Evolutionary conservation across 192 early-diverging fungal species (phyloP).

Genomic region (Thoreauomyces humboldtii): DNA sequence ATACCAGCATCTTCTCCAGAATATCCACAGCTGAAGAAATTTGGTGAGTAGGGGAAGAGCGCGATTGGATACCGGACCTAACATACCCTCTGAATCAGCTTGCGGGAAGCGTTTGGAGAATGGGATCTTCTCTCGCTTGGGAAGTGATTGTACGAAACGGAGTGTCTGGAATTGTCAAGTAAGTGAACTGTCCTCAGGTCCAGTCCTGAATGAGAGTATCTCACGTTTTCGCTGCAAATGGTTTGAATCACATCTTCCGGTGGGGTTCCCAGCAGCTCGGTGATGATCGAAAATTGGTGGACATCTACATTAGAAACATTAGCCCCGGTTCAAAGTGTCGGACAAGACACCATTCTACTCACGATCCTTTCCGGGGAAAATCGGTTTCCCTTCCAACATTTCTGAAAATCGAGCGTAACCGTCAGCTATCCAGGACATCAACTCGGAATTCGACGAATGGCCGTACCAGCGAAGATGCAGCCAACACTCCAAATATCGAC

Average conservation of each 20-base stretch:
- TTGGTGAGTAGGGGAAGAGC: too few relatives aligned
- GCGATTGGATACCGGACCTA: neutral
- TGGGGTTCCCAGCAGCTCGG: slow-evolving; percentile 87
- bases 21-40: slow-evolving; percentile 72
- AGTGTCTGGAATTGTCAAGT: slow-evolving; percentile 72
- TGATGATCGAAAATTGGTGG: slow-evolving; percentile 94
- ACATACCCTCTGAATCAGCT: slow-evolving; percentile 65
- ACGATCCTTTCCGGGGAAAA: slow-evolving; percentile 95
- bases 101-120: slow-evolving; percentile 79
- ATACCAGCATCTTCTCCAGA: slow-evolving; percentile 87
- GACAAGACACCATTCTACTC: too few relatives aligned
- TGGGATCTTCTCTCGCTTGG: slow-evolving; percentile 73
- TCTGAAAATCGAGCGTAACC: slow-evolving; percentile 46
- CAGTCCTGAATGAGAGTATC: too few relatives aligned
- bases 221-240: slow-evolving; percentile 87
- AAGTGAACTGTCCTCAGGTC: too few relatives aligned
- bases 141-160: slow-evolving; percentile 85
- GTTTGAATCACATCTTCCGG: slow-evolving; percentile 88
- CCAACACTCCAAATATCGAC: slow-evolving; percentile 95
- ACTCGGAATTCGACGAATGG: neutral
- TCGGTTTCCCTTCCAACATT: slow-evolving; percentile 92
- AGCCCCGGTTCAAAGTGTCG: neutral
- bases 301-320: slow-evolving; percentile 58
- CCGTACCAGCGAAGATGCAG: slow-evolving; percentile 81
- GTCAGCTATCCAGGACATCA: neutral